Percentiles rank a stretch among this genome's conserved stretches.
Conservation (phyloP, 805 yeast genomes). For the Kodamaea kaohsiungensis region DNA sequence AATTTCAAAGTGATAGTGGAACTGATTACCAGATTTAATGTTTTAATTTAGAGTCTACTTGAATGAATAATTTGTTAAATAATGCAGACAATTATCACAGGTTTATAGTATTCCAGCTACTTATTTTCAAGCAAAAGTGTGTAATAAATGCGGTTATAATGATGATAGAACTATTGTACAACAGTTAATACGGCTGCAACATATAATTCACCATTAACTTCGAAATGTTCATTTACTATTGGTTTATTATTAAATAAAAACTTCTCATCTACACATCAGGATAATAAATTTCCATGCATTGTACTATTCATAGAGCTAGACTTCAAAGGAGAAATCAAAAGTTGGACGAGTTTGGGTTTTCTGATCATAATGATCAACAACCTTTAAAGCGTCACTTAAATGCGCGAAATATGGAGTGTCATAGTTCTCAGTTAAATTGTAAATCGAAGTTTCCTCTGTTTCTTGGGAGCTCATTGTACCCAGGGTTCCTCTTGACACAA, state of each 20-base stretch:
- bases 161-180: no score
- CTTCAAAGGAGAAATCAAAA: neutral
- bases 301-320: neutral
- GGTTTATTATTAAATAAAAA: no score
- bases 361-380: conserved; percentile 37
- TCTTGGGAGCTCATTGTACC: conserved; percentile 2
- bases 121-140: no score
- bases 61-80: no score
- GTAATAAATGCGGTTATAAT: no score
- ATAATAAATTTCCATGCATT: neutral
- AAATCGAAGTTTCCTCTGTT: conserved; percentile 17
- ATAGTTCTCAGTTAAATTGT: conserved; percentile 26
- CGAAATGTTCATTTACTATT: no score
- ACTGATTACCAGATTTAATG: no score
- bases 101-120: no score
- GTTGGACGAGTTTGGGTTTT: neutral
- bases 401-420: conserved; percentile 36
- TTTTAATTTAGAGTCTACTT: no score
- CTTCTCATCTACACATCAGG: neutral
- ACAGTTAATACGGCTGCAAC: no score
- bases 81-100: no score
- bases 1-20: neutral
- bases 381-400: conserved; percentile 40
- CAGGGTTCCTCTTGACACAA: conserved; percentile 4
- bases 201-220: no score